phyloP scores from a whole-genome alignment of 306 rosid species.

The Aeschynomene evenia region DNA sequence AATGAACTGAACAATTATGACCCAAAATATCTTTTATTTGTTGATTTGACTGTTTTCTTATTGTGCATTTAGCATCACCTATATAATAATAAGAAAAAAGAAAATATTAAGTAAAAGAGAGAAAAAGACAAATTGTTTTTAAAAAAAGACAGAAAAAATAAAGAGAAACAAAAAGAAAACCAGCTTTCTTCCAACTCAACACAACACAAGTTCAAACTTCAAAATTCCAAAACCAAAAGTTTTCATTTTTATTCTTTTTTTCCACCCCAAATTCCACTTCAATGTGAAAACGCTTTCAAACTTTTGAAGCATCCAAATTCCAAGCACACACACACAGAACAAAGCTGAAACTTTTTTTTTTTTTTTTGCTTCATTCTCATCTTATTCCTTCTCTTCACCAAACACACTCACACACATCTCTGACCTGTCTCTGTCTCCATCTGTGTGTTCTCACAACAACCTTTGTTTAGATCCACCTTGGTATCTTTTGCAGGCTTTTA shows the following conservation, averaged over 20 bases:
- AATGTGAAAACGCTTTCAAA: background rate
- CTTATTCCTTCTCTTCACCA: constrained; percentile 6
- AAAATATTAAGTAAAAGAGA: background rate
- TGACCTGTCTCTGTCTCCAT: constrained; percentile 25
- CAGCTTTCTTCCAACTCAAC: constrained; percentile 44
- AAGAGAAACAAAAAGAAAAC: constrained; percentile 38
- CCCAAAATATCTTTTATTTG: too few relatives aligned
- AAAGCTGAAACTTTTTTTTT: constrained; percentile 14
- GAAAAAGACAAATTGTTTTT: background rate
- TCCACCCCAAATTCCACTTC: constrained; percentile 18
- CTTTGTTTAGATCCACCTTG: constrained; percentile 36
- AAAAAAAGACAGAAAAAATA: background rate
- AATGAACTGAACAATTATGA: too few relatives aligned
- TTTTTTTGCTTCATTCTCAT: background rate
- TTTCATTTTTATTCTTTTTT: background rate
- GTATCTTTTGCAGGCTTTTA: constrained; percentile 9
- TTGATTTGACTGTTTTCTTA: too few relatives aligned
- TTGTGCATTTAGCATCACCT: too few relatives aligned
- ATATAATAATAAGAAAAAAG: background rate
- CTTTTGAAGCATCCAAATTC: constrained; percentile 29
- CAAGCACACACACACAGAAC: constrained; percentile 2
- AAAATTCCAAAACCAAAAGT: constrained; percentile 9
- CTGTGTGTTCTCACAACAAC: constrained; percentile 20
- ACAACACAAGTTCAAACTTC: constrained; percentile 25
- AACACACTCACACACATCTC: background rate